Base-by-base conservation (phyloP, 345 rosid species). In the Populus nigra region DNA sequence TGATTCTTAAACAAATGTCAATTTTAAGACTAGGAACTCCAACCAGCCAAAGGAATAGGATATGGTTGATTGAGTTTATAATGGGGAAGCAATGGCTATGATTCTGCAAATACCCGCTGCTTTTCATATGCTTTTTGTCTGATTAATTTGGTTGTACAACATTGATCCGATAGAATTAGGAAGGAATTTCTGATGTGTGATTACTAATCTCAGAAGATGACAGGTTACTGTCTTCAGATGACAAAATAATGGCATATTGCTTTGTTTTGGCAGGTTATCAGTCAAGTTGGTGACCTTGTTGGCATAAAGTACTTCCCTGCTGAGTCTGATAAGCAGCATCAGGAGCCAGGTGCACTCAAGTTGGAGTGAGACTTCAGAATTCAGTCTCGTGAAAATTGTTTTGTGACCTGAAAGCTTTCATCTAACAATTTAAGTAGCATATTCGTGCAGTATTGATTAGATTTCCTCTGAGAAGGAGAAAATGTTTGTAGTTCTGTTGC, bases 251-350 rank as follows among this genome's bases (percentile, higher is more conserved):
- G 57, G 15, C 18, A 1, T 13, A 29, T 11, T 55, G 35, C 13
- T 49, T 4, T 61, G 45, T 43, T 61, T 33, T 76, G 73, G 65
- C 89, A 93, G 98, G 94, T 90, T 50, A 88, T 93, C 76, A 90
- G 94, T 81, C 74, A 73, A 68, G 98, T 88, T 55, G 97, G 97
- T 71, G 98, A 93, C 50, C 83, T 90, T 27, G 89, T 91, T 25
- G 95, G 97, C 73, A 89, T 91, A 71, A 93, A 93, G 82, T 93
- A 92, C 87, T 91, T 92, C 83, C 98, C 94, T 0, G 90, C 90
- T 20, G 98, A 89, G 70, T 89, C 93, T 45, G 65, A 83, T 18
- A 91, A 92, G 87, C 90, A 80, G 75, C 83, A 84, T 43, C 68
- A 55, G 66, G 80, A 80, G 73, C 75, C 66, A 39, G 63, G 23